Percentiles rank a stretch among this genome's conserved stretches.
phyloP scores from a whole-genome alignment of 169 alveolate genomes.

The Cryptosporidium xiaoi region DNA sequence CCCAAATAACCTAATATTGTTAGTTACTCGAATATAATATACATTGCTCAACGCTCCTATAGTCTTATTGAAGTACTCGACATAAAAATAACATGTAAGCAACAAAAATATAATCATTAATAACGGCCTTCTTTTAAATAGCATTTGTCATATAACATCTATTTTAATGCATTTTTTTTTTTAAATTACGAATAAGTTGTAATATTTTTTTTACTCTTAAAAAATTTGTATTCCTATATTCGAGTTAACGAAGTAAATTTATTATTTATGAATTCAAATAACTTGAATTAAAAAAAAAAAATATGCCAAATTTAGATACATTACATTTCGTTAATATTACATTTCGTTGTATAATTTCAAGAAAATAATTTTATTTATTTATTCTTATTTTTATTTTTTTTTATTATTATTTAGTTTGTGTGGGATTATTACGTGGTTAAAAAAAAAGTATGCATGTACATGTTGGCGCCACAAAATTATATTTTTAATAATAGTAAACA shows the following conservation, averaged over 20 bases:
- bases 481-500: background rate
- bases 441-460: slow-evolving; percentile 62
- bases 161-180: slow-evolving; percentile 17
- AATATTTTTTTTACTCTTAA: background rate
- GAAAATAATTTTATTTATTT: background rate
- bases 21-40: background rate
- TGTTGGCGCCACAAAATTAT: slow-evolving; percentile 45
- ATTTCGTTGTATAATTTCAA: background rate
- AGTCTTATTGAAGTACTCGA: background rate
- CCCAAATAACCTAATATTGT: background rate
- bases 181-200: background rate
- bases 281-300: background rate
- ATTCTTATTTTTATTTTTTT: slow-evolving; percentile 20
- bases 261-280: background rate
- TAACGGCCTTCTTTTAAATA: slow-evolving; percentile 9
- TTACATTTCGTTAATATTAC: background rate
- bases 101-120: slow-evolving; percentile 35
- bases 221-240: background rate
- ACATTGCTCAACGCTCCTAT: background rate
- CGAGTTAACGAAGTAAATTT: slow-evolving; percentile 10
- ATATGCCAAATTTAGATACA: background rate
- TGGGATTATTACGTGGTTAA: slow-evolving; percentile 72
- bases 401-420: slow-evolving; percentile 41
- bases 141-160: slow-evolving; percentile 23
- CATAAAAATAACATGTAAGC: slow-evolving; percentile 10